Evolutionary conservation across 257 asterid genomes (phyloP).

Genomic region (Anisodus acutangulus): DNA sequence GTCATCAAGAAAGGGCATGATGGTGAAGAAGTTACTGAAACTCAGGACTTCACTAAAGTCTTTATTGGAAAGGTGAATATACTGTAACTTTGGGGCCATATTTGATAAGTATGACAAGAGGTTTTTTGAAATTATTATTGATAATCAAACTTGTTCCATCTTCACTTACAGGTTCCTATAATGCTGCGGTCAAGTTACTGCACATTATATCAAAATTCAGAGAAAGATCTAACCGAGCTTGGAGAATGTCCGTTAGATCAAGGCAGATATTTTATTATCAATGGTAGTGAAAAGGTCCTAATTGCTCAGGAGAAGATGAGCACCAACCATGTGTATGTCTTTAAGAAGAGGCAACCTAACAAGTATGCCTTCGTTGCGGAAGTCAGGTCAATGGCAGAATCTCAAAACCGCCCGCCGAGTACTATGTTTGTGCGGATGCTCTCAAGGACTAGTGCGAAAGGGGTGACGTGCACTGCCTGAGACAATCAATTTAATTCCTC

Average conservation of each 20-base stretch:
- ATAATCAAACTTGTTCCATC: slow-evolving; percentile 17
- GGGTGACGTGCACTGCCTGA: slow-evolving; percentile 56
- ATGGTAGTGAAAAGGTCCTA: slow-evolving; percentile 97
- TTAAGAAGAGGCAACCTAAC: slow-evolving; percentile 97
- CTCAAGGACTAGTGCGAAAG: slow-evolving; percentile 94
- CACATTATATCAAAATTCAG: slow-evolving; percentile 88
- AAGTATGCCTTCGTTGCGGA: slow-evolving; percentile 95
- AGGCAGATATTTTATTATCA: slow-evolving; percentile 94
- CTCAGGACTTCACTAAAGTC: slow-evolving; percentile 95
- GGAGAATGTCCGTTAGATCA: slow-evolving; percentile 99
- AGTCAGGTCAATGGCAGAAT: slow-evolving; percentile 97
- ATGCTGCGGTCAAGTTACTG: slow-evolving; percentile 98
- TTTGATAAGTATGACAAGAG: neutral
- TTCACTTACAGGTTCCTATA: slow-evolving; percentile 73
- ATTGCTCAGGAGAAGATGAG: slow-evolving; percentile 99
- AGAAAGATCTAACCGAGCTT: slow-evolving; percentile 96
- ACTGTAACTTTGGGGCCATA: slow-evolving; percentile 1
- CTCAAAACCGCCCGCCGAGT: slow-evolving; percentile 97
- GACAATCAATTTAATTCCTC: neutral
- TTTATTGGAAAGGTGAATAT: slow-evolving; percentile 90
- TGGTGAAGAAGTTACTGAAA: slow-evolving; percentile 97
- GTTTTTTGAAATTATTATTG: slow-evolving; percentile 13
- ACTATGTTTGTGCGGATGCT: slow-evolving; percentile 99
- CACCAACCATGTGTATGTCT: slow-evolving; percentile 96
- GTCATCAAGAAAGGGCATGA: slow-evolving; percentile 96